These are phyloP conservation scores for Coniferiporia sulphurascens DNA, from an alignment of 1,284 basidiomycete species.

Conservation along the genomic window DNA sequence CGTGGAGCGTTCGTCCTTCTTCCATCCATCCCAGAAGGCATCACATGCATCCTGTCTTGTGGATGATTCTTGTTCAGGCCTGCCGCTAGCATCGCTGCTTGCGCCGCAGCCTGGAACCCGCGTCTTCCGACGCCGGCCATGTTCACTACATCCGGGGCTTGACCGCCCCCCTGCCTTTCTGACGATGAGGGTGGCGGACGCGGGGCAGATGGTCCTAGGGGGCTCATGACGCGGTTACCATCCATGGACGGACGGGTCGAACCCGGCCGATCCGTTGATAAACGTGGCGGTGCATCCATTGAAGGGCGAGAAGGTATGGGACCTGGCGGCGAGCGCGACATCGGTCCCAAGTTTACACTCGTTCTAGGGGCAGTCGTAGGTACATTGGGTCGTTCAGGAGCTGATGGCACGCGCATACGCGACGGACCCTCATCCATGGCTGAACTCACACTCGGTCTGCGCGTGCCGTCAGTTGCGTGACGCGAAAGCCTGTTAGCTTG, in stretches of 20 bases:
- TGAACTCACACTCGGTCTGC: conserved; percentile 12
- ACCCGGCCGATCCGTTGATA: conserved; percentile 7
- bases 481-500: background rate
- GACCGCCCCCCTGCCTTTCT: background rate
- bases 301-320: conserved; percentile 7
- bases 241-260: conserved; percentile 11
- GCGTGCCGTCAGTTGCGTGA: background rate
- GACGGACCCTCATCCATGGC: background rate
- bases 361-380: background rate
- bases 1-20: conserved; percentile 41
- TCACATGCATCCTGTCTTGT: conserved; percentile 17
- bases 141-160: conserved; percentile 8
- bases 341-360: background rate
- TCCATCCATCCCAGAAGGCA: conserved; percentile 30
- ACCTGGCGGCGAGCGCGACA: conserved; percentile 6
- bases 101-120: conserved; percentile 39
- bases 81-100: conserved; percentile 25
- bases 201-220: background rate
- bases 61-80: conserved; percentile 1
- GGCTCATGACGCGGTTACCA: background rate
- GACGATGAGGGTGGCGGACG: background rate
- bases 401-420: conserved; percentile 5
- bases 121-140: conserved; percentile 45
- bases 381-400: background rate
- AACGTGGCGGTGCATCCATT: conserved; percentile 4